Evolutionary conservation across 2,329 filamentous ascomycete genomes (phyloP), one percentile per base, ranked within the genome.

Genomic region (Xylariaceae sp.): DNA sequence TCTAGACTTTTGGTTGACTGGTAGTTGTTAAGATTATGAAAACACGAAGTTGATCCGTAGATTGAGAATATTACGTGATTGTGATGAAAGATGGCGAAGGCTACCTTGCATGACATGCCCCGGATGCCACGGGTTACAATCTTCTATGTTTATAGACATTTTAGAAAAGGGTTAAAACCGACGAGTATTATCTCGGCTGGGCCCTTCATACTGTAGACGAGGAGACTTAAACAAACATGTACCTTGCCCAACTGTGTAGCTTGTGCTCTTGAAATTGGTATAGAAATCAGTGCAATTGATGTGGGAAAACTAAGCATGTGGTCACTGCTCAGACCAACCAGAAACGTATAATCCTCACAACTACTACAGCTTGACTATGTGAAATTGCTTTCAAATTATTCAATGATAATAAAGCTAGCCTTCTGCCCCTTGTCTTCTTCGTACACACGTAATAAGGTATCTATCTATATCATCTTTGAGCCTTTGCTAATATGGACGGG

Each of bases 401-500:
- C 22, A 28, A 28, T 28, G 7, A 28, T 28, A 28, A 28, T 28
- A 28, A 28, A 4, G 4, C 22, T 28, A 28, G 22, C 7, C 22
- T 7, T 28, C 22, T 28, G 22, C 22, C 22, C 36, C 36, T 42
- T n/a, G 28, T 41, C 50, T 34, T 42, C 44, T 36, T 50, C 38
- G 49, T 19, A 13, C 47, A 13, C 31, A 39, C 19, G 14, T 28
- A 19, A 28, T 19, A 14, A 17, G 10, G 19, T 51, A n/a, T 42
- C 14, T 42, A 33, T 53, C 22, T 28, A 28, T 28, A 4, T 39
- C 57, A 62, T n/a, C 45, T 50, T 47, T 61, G 58, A 31, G 62
- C 63, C 52, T 61, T 63, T 22, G 60, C 58, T 31, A 89, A 82
- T 50, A 94, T 76, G 51, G 78, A 76, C 19, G 91, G 90, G 63